Evolutionary conservation across 352 stramenopile genomes (phyloP), one percentile per base, ranked within the genome.

Genomic region (Globisporangium lucens): DNA sequence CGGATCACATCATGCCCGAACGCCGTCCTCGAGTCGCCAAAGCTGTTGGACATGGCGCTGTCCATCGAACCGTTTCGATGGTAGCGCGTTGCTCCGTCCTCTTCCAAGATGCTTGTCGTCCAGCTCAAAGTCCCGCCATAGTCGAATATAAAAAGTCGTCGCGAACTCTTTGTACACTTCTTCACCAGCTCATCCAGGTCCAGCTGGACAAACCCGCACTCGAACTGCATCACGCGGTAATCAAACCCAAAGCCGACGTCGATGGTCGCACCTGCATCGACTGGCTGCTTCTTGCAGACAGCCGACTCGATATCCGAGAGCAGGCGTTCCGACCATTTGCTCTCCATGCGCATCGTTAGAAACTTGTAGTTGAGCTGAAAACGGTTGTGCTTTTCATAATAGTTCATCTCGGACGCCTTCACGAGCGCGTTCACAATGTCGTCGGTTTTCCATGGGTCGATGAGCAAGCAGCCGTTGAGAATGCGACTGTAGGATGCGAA

Each of bases 401-500:
- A 90, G 65, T 77, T 87, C 83, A 94, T 94, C 36, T 85, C 74
- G 1, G 76, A 86, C 1, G 80, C 83, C 52, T 86, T 90, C 4
- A 84, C 71, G 12, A 94, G 75, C 13, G 84, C 80, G 41, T 67
- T 76, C 22, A 91, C 87, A 56, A 98, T 85, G 65, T 96, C 89
- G 29, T 96, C 85, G 0, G 92, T 85, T 75, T 98, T 98, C 96
- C 97, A 99, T 10, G 98, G 98, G 73, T 99, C 99, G 22, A 99
- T 88, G 27, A 97, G 86, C 63, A 99, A 61, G 52, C 95, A 95
- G n/a, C 98, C 98, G 64, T 95, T 89, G 73, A 99, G 89, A 43
- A 99, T 97, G 43, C 98, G 83, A 41, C 92, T 98, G 72, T 96
- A 98, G 17, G 89, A 97, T 2, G 94, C 92, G 75, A 99, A 99